Base-by-base conservation (phyloP, 2,329 filamentous ascomycete genomes). In the Fusarium sp. region DNA sequence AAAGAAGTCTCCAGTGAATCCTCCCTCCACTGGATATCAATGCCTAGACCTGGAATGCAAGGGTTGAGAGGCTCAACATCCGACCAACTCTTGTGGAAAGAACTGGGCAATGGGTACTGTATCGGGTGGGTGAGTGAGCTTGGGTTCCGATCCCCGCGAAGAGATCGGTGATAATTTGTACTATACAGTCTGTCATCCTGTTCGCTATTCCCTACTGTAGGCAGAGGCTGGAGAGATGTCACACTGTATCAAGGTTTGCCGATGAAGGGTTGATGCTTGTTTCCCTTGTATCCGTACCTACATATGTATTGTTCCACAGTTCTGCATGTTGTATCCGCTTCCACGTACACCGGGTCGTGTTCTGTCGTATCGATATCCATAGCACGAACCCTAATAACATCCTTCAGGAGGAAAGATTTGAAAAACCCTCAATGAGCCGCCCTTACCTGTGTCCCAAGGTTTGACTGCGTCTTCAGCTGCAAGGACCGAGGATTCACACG, bases 401-500 rank as follows among this genome's bases (percentile, higher is more conserved):
- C n/a, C 34, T 38, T 55, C 8, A n/a, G 32, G 41, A 55, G 32
- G 36, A 10, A 39, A 39, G 20, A 12, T 34, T 11, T 15, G 12
- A 17, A 26, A n/a, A 45, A 22, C 28, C 28, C 44, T 30, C n/a
- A 34, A 63, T 38, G 42, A 65, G 58, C 66, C 58, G 51, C 51
- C 34, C 42, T 70, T 66, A 13, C 58, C 65, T 66, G 38, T 20
- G 47, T 30, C 28, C 11, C 32, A 36, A 52, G 32, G 32, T 52
- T 48, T 18, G 26, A 20, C 38, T 50, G 28, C 42, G 24, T 38
- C 22, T 47, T 38, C 66, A 62, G 72, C 70, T 75, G 76, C 74
- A 76, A 75, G 70, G 66, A 48, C 66, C 57, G 50, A 69, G 62
- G 64, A 66, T 71, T 77, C 73, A 78, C 60, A 68, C 73, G 69